phyloP scores from a whole-genome alignment of 73 alveolate genomes.

The Paramecium biaurelia region DNA sequence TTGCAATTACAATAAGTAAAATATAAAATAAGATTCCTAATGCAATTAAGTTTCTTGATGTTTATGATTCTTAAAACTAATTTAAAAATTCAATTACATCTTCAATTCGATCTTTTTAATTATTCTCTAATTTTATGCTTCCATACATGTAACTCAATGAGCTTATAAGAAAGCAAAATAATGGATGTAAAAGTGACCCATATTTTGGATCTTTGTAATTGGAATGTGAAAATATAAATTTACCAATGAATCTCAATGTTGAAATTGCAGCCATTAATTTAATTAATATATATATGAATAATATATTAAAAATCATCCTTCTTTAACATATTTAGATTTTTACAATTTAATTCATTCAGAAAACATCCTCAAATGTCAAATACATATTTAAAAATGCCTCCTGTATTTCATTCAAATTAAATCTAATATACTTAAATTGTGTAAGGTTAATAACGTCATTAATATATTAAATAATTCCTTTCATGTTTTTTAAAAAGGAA shows the following conservation, averaged over 20 bases:
- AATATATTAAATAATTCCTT: too few species aligned
- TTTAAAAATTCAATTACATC: conserved; percentile 15
- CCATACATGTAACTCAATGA: not conserved
- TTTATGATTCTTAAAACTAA: conserved; percentile 31
- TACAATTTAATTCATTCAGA: not conserved
- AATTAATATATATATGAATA: not conserved
- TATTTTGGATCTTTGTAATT: not conserved
- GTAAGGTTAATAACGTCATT: not conserved
- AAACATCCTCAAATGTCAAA: not conserved
- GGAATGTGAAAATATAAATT: not conserved
- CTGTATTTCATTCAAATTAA: not conserved
- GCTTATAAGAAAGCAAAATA: not conserved
- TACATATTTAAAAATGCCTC: too few species aligned
- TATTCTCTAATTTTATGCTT: not conserved
- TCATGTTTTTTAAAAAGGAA: too few species aligned
- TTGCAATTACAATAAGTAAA: conserved; percentile 7
- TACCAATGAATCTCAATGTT: conserved; percentile 16
- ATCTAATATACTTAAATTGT: not conserved
- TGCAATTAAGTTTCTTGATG: not conserved
- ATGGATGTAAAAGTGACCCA: not conserved
- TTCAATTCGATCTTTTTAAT: not conserved
- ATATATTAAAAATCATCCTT: not conserved
- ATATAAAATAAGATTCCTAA: conserved; percentile 12
- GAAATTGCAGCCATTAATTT: conserved; percentile 19
- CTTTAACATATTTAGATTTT: not conserved